Evolutionary conservation across 2,329 filamentous ascomycete species (phyloP).

Genomic region (Penicillium palitans): DNA sequence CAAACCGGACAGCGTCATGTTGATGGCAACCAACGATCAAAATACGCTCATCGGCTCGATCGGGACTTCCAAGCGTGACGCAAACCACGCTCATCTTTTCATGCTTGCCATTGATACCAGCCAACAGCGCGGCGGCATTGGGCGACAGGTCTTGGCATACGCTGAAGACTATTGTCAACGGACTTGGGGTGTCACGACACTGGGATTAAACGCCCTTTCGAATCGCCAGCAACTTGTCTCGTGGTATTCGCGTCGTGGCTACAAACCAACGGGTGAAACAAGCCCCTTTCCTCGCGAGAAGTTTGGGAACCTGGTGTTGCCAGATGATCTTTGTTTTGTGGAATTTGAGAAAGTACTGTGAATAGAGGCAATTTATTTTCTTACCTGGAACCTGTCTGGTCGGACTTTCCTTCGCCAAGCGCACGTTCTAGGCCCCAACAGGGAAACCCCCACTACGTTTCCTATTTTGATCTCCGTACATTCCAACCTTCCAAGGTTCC

Average conservation of each 20-base stretch:
- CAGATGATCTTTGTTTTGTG: conserved; percentile 30
- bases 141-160: conserved; percentile 28
- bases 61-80: conserved; percentile 19
- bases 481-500: too few species aligned
- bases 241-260: conserved; percentile 36
- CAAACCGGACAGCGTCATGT: conserved; percentile 28
- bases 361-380: too few species aligned
- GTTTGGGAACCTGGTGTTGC: conserved; percentile 18
- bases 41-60: conserved; percentile 23
- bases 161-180: conserved; percentile 31
- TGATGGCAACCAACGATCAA: conserved; percentile 21
- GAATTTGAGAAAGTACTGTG: conserved; percentile 24
- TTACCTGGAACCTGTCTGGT: too few species aligned
- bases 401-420: background rate
- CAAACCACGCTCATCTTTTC: conserved; percentile 21
- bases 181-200: conserved; percentile 21
- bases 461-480: too few species aligned
- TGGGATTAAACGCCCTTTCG: conserved; percentile 31
- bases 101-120: conserved; percentile 28
- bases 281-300: conserved; percentile 24
- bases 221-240: conserved; percentile 29
- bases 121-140: conserved; percentile 27
- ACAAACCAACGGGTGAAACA: conserved; percentile 25
- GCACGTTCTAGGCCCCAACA: too few species aligned
- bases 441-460: background rate